A percentile compares a stretch with the other conserved stretches of the same genome.
Conservation (phyloP, 306 rosid genomes). For the Castanopsis chinensis region DNA sequence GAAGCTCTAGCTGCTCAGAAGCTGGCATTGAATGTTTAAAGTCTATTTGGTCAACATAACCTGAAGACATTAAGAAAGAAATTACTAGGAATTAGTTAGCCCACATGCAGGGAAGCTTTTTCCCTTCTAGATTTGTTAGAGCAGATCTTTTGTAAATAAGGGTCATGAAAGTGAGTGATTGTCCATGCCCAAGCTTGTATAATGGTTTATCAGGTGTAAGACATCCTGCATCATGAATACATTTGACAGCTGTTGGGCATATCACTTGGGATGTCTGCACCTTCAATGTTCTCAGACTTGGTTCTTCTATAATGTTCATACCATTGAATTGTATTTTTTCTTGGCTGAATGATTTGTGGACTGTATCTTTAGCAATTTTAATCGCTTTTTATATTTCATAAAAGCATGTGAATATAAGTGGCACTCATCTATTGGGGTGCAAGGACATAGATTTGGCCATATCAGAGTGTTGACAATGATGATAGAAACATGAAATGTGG, state of each 20-base stretch:
- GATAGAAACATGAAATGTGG: neutral
- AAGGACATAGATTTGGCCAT: neutral
- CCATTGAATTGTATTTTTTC: neutral
- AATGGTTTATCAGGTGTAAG: slow-evolving; percentile 33
- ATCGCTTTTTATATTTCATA: neutral
- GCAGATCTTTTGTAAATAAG: slow-evolving; percentile 48
- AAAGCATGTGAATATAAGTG: neutral
- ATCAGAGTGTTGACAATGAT: neutral
- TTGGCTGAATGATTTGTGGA: neutral
- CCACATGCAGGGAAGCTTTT: slow-evolving; percentile 20
- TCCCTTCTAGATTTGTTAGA: slow-evolving; percentile 43
- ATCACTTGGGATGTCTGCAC: slow-evolving; percentile 21
- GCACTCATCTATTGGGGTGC: neutral
- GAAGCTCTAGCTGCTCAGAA: slow-evolving; percentile 99
- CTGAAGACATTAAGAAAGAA: slow-evolving; percentile 18
- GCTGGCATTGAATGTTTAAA: slow-evolving; percentile 71
- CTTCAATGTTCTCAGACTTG: neutral
- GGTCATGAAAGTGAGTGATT: slow-evolving; percentile 26
- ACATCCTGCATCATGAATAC: slow-evolving; percentile 22
- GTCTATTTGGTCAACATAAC: slow-evolving; percentile 19
- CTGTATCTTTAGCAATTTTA: neutral
- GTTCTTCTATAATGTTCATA: neutral
- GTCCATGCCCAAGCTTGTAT: slow-evolving; percentile 31
- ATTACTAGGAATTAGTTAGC: slow-evolving; percentile 5
- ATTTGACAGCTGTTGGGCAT: slow-evolving; percentile 25